phyloP scores from a whole-genome alignment of 345 rosid genomes.

The Hibiscus mutabilis region DNA sequence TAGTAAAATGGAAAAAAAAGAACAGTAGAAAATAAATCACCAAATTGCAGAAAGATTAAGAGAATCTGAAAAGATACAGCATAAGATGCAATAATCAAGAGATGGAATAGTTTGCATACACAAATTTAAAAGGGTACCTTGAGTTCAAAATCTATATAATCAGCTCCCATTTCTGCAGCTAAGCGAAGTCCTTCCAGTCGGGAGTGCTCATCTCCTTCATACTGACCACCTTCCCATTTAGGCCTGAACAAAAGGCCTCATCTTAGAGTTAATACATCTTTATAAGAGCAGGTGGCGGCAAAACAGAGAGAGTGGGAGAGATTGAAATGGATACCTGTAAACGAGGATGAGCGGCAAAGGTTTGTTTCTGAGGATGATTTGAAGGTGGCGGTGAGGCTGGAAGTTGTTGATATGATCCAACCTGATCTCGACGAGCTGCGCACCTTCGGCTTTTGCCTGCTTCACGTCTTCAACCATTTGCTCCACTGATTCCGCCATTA shows the following conservation, averaged over 20 bases:
- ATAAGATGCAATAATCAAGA: no score
- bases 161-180: slow-evolving; percentile 48
- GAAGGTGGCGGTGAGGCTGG: slow-evolving; percentile 34
- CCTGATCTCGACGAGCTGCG: slow-evolving; percentile 45
- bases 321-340: slow-evolving; percentile 27
- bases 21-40: not conserved
- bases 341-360: slow-evolving; percentile 42
- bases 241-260: slow-evolving; percentile 27
- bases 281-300: no score
- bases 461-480: slow-evolving; percentile 32
- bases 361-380: slow-evolving; percentile 32
- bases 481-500: slow-evolving; percentile 37
- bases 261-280: no score
- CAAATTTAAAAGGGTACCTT: slow-evolving; percentile 29
- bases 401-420: slow-evolving; percentile 38
- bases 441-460: slow-evolving; percentile 43
- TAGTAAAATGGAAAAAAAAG: no score
- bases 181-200: slow-evolving; percentile 33
- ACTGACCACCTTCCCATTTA: slow-evolving; percentile 44
- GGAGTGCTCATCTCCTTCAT: slow-evolving; percentile 39
- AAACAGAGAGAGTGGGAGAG: no score
- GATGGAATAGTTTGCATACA: not conserved
- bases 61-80: not conserved
- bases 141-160: slow-evolving; percentile 48
- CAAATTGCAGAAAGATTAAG: not conserved